Percentiles rank a stretch among this genome's conserved stretches.
Evolutionary conservation across 495 filamentous ascomycete genomes (phyloP).

Genomic region (Aspergillus indologenus): DNA sequence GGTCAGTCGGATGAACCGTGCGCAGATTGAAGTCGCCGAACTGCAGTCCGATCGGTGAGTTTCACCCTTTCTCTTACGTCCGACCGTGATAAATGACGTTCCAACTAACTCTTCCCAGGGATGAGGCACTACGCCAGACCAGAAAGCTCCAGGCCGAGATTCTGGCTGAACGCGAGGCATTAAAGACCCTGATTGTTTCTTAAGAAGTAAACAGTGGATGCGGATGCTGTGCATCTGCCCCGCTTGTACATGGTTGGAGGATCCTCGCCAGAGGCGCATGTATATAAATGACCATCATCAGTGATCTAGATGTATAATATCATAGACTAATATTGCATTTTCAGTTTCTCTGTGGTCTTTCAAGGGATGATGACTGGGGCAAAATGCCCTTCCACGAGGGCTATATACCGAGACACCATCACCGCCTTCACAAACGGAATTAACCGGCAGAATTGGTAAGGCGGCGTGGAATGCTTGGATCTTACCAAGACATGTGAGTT

Average conservation of each 20-base stretch:
- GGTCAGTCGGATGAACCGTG: constrained; percentile 83
- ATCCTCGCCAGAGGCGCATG: neutral
- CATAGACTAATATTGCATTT: neutral
- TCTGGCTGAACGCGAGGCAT: constrained; percentile 54
- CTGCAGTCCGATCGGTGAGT: constrained; percentile 82
- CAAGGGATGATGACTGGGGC: neutral
- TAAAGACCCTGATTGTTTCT: constrained; percentile 38
- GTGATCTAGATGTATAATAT: constrained; percentile 5
- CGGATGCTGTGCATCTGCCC: constrained; percentile 2
- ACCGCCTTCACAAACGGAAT: neutral
- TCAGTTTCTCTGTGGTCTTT: neutral
- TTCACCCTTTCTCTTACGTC: constrained; percentile 13
- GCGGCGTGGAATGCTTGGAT: too few species aligned
- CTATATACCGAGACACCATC: too few species aligned
- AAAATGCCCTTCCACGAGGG: too few species aligned
- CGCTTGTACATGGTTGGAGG: constrained; percentile 2
- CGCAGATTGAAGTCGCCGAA: constrained; percentile 90
- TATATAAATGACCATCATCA: constrained; percentile 3
- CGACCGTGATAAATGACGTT: neutral
- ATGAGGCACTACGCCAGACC: constrained; percentile 82
- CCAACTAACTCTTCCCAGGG: constrained; percentile 50
- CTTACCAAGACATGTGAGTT: too few species aligned
- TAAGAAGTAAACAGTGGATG: neutral
- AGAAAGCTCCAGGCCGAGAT: constrained; percentile 68
- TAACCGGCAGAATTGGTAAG: too few species aligned